These are phyloP conservation scores for Pelargonium cotyledonis DNA, from an alignment of 441 rosid genomes.

Conservation along the genomic window DNA sequence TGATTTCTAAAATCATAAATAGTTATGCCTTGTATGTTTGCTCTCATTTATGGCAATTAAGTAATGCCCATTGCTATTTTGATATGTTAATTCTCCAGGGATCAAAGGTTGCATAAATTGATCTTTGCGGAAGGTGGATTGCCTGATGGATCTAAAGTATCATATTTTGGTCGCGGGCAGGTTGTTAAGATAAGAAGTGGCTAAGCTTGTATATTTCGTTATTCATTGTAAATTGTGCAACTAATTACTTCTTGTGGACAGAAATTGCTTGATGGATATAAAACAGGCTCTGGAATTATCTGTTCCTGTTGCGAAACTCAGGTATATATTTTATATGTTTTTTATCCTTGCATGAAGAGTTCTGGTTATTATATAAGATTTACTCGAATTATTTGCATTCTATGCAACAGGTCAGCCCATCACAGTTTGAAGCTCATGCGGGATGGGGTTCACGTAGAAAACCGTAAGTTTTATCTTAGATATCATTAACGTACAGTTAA, in stretches of 20 bases:
- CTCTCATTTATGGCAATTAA: conserved; percentile 12
- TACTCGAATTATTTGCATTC: conserved; percentile 17
- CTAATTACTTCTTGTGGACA: conserved; percentile 34
- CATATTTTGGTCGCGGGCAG: conserved; percentile 75
- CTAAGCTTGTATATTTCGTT: conserved; percentile 12
- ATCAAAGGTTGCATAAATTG: conserved; percentile 66
- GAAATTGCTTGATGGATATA: conserved; percentile 91
- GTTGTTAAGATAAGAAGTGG: conserved; percentile 31
- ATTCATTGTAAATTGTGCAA: conserved; percentile 6
- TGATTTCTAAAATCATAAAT: conserved; percentile 11
- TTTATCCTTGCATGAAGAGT: background rate
- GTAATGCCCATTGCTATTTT: conserved; percentile 14
- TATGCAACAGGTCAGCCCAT: conserved; percentile 89
- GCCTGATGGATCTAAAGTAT: conserved; percentile 80
- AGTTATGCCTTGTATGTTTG: conserved; percentile 7
- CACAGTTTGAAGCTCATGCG: conserved; percentile 98
- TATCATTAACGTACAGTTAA: no score
- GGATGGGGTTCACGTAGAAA: conserved; percentile 97
- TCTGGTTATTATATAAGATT: conserved; percentile 6
- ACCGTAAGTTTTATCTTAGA: conserved; percentile 70
- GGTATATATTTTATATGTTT: conserved; percentile 40
- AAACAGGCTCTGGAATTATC: conserved; percentile 71
- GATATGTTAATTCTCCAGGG: conserved; percentile 33
- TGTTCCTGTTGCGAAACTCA: conserved; percentile 88
- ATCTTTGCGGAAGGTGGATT: conserved; percentile 70